Evolutionary conservation across 2,329 filamentous ascomycete genomes (phyloP).

Genomic region (Teratosphaeria destructans): DNA sequence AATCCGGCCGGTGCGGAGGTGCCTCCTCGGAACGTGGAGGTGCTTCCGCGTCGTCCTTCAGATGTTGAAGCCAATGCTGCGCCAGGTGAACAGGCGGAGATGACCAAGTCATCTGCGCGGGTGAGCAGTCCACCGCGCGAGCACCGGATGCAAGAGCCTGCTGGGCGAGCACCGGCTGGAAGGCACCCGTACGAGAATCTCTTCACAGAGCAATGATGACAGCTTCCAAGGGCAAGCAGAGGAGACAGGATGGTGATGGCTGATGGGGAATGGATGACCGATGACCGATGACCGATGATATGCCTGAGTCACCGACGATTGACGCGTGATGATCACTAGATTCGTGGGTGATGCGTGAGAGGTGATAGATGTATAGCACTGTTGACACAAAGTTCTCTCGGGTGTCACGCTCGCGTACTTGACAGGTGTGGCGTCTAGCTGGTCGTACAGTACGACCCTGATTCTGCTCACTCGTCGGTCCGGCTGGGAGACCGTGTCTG

Average conservation of each 20-base stretch:
- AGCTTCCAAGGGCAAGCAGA: too few relatives aligned
- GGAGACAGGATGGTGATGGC: background rate
- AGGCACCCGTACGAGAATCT: background rate
- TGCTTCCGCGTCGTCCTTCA: background rate
- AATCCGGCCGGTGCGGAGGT: too few relatives aligned
- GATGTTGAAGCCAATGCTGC: background rate
- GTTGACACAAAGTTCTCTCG: too few relatives aligned
- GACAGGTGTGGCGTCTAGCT: background rate
- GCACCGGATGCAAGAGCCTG: background rate
- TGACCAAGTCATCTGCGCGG: background rate
- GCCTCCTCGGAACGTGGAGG: too few relatives aligned
- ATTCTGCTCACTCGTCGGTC: background rate
- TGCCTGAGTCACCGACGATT: too few relatives aligned
- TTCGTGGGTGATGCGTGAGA: too few relatives aligned
- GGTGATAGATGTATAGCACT: too few relatives aligned
- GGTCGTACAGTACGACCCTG: background rate
- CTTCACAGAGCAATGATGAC: background rate
- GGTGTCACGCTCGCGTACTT: background rate
- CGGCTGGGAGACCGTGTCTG: background rate
- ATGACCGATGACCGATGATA: too few relatives aligned
- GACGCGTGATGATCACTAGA: too few relatives aligned
- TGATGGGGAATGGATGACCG: too few relatives aligned
- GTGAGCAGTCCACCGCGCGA: background rate
- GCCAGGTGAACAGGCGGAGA: background rate
- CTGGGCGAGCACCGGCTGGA: too few relatives aligned